Base-by-base conservation (phyloP, 345 rosid species). In the Pelargonium nanum region DNA sequence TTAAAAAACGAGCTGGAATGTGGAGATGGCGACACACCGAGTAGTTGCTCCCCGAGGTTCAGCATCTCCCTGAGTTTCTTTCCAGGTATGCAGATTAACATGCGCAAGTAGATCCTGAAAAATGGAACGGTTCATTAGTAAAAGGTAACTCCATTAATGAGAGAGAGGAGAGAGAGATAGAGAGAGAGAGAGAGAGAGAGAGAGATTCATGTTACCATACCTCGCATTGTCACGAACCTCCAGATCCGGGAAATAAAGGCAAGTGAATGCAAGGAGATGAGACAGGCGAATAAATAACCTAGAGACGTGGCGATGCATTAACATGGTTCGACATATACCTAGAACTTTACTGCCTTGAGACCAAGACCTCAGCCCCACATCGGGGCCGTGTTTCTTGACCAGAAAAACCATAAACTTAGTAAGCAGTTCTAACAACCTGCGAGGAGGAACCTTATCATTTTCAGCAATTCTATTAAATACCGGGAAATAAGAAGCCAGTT, bases 151-250 rank as follows among this genome's bases (percentile, higher is more conserved):
- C 23, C 45, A 19, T 24, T 61, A 21, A 4, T 23, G 25, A 6
- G 24, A 51, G 13, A 45, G 19, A 50, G 9, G 5, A n/a, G 17
- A 30, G 6, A n/a, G 17, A 48, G n/a, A 50, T n/a, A 58, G 51
- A 34, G 23, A 1, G 50, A 32, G 22, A 34, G 24, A 55, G 58
- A 58, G 51, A 58, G 2, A 28, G 55, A 9, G 16, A 59, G 55
- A 61, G 40, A 19, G 34, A 53, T 40, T 30, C 25, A 56, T 61
- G 52, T 30, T 60, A 65, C 24, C 65, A 61, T 73, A 92, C 98
- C 98, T 87, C 63, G 95, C 97, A 65, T 74, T 77, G 76, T 89
- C 99, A 22, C 99, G 88, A 62, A 89, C 95, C 76, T 93, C 99
- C 70, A 93, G 70, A 71, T 93, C 97, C 53, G 99, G 99, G 71